Percentiles rank a stretch among this genome's conserved stretches.
phyloP scores from a whole-genome alignment of 768 basidiomycete genomes.

The Hortiboletus flavorubellus region DNA sequence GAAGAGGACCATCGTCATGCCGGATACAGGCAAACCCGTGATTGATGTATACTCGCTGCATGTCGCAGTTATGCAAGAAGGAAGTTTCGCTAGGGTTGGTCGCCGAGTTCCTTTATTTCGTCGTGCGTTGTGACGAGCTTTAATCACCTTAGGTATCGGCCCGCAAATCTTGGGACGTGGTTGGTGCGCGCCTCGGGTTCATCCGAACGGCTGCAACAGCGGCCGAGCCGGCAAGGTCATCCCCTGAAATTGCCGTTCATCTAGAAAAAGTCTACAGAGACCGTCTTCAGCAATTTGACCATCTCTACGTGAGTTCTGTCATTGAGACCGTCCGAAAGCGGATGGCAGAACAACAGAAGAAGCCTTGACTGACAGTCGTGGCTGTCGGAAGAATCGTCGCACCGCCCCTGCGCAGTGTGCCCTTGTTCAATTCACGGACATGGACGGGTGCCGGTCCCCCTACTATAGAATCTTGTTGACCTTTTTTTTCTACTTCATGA shows the following conservation, averaged over 20 bases:
- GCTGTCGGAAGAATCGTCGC: slow-evolving; percentile 8
- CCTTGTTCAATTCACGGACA: slow-evolving; percentile 4
- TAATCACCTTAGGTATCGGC: slow-evolving; percentile 18
- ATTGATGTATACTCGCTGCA: slow-evolving; percentile 31
- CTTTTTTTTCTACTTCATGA: slow-evolving; percentile 4
- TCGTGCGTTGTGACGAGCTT: not conserved
- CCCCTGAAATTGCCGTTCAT: slow-evolving; percentile 25
- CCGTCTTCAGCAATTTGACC: slow-evolving; percentile 32
- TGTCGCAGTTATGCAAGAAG: slow-evolving; percentile 33
- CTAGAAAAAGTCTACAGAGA: slow-evolving; percentile 28
- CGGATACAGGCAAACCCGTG: slow-evolving; percentile 23
- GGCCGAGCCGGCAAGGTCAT: slow-evolving; percentile 22
- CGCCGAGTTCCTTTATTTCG: not conserved
- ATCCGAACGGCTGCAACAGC: slow-evolving; percentile 20
- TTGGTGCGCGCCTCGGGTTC: slow-evolving; percentile 28
- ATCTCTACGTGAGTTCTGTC: slow-evolving; percentile 32
- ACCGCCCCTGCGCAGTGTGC: not conserved
- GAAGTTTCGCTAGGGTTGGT: slow-evolving; percentile 28
- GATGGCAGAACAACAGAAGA: slow-evolving; percentile 32
- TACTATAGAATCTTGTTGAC: slow-evolving; percentile 16
- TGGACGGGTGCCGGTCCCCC: slow-evolving; percentile 2
- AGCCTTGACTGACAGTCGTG: slow-evolving; percentile 17
- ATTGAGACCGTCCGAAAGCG: slow-evolving; percentile 31
- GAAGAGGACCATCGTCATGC: slow-evolving; percentile 30
- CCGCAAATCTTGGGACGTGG: slow-evolving; percentile 28